Evolutionary conservation across 192 early-diverging fungal species (phyloP).

Genomic region (Entomortierella beljakovae): DNA sequence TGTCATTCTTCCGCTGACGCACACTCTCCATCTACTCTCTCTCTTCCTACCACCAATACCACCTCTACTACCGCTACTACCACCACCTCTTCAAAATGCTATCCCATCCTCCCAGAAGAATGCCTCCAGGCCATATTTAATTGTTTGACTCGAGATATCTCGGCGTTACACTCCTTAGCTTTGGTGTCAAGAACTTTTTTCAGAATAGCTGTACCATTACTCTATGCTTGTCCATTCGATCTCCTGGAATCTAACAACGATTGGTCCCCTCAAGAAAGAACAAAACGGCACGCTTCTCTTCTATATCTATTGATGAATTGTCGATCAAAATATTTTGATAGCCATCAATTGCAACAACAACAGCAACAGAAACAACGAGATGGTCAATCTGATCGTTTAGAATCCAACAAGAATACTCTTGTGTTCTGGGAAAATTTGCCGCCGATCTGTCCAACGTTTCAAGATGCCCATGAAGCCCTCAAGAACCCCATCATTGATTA

Average conservation of each 20-base stretch:
- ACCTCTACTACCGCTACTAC: not conserved
- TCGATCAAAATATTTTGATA: not conserved
- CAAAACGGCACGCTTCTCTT: slow-evolving; percentile 32
- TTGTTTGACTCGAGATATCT: slow-evolving; percentile 22
- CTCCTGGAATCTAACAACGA: slow-evolving; percentile 26
- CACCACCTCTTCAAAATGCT: slow-evolving; percentile 1
- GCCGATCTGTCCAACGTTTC: slow-evolving; percentile 19
- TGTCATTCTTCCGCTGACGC: not conserved
- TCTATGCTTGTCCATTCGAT: slow-evolving; percentile 38
- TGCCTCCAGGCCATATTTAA: slow-evolving; percentile 39
- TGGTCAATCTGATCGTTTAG: not conserved
- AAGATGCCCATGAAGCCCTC: not conserved
- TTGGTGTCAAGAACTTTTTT: slow-evolving; percentile 45
- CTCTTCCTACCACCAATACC: not conserved
- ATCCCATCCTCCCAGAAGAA: slow-evolving; percentile 32
- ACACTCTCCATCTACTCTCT: not conserved
- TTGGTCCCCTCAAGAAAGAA: slow-evolving; percentile 25
- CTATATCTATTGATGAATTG: slow-evolving; percentile 49
- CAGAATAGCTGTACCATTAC: slow-evolving; percentile 38
- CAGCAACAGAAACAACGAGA: not conserved
- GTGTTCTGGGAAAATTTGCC: slow-evolving; percentile 32
- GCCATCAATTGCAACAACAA: not conserved
- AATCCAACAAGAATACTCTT: not conserved
- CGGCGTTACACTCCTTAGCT: slow-evolving; percentile 24
- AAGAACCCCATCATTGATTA: slow-evolving; percentile 36